Evolutionary conservation across 2,329 filamentous ascomycete species (phyloP).

Genomic region (Microcera coccophila): DNA sequence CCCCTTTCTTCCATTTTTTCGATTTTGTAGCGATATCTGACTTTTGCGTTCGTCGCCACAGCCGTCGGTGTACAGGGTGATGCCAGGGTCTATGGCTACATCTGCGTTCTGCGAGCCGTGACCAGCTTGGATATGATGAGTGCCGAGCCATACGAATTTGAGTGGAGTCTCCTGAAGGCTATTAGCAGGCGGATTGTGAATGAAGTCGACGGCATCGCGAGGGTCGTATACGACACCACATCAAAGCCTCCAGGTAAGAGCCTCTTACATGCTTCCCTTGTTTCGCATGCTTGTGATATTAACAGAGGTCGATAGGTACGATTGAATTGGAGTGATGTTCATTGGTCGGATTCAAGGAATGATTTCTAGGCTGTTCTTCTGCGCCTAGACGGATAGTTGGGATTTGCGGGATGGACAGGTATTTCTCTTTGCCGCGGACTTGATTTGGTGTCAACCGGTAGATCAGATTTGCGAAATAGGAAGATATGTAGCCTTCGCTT

Average conservation of each 20-base stretch:
- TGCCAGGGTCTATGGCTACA: conserved; percentile 31
- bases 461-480: too few species aligned
- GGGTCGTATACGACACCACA: conserved; percentile 11
- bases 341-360: conserved; percentile 3
- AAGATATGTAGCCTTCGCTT: too few species aligned
- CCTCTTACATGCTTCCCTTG: conserved; percentile 2
- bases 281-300: conserved; percentile 3
- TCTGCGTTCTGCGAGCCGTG: conserved; percentile 36
- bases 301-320: conserved; percentile 4
- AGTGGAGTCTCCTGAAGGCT: conserved; percentile 8
- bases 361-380: conserved; percentile 3
- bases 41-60: conserved; percentile 7
- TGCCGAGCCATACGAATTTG: conserved; percentile 61
- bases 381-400: conserved; percentile 4
- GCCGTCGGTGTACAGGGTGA: conserved; percentile 36
- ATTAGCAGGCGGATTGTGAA: conserved; percentile 11
- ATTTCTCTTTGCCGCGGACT: conserved; percentile 2
- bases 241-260: conserved; percentile 11
- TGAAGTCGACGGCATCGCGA: conserved; percentile 10
- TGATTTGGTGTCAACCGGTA: neutral
- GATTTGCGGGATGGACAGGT: conserved; percentile 6
- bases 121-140: conserved; percentile 59
- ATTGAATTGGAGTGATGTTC: conserved; percentile 8
- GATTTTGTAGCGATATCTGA: conserved; percentile 9
- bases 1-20: neutral